phyloP scores from a whole-genome alignment of 441 rosid species.

The Populus trichocarpa region DNA sequence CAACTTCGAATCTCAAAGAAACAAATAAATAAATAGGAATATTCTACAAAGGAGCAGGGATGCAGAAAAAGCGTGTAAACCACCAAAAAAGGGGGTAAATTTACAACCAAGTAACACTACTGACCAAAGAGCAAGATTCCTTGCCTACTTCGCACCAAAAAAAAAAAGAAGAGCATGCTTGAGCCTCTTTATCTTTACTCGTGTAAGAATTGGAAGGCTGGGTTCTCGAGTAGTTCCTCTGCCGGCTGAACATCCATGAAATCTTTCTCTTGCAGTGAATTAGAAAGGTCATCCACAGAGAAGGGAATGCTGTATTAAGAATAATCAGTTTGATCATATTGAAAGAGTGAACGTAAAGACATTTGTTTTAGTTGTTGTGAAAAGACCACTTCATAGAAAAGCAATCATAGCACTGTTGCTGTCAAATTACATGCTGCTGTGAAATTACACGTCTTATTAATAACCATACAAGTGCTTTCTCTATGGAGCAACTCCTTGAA shows the following conservation, averaged over 20 bases:
- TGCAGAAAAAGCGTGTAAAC: conserved; percentile 3
- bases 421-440: not conserved
- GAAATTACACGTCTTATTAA: not conserved
- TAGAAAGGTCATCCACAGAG: conserved; percentile 86
- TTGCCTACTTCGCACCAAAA: conserved; percentile 27
- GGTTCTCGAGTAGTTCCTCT: conserved; percentile 78
- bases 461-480: not conserved
- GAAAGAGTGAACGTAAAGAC: not conserved
- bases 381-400: not conserved
- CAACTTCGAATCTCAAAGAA: conserved; percentile 27
- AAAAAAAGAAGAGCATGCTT: conserved; percentile 7
- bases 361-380: not conserved
- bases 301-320: conserved; percentile 81
- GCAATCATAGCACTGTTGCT: not conserved
- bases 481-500: not conserved
- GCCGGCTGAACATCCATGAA: conserved; percentile 84
- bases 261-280: conserved; percentile 80
- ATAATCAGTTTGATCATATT: not conserved
- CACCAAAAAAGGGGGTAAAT: conserved; percentile 21
- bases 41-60: conserved; percentile 31
- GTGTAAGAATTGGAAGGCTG: conserved; percentile 85
- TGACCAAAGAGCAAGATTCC: conserved; percentile 14
- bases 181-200: conserved; percentile 41
- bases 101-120: conserved; percentile 29
- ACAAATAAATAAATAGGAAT: conserved; percentile 28